Conservation (phyloP, 1,284 basidiomycete genomes). For the Leccinum angustisporum region DNA sequence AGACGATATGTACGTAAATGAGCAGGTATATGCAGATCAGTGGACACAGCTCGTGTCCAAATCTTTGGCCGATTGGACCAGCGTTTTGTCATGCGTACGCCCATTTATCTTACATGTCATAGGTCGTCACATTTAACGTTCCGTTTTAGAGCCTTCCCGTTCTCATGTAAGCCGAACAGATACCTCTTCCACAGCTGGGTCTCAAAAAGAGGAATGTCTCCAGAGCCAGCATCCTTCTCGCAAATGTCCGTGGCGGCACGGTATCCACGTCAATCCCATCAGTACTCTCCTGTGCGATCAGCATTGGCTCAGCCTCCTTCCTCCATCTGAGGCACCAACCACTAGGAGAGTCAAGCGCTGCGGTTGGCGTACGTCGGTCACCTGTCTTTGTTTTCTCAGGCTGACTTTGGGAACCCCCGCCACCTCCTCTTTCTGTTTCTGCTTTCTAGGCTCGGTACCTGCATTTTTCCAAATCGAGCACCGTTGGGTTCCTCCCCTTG, state of each 20-base stretch:
- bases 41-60: conserved; percentile 32
- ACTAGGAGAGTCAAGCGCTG: conserved; percentile 23
- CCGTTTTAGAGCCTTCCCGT: conserved; percentile 24
- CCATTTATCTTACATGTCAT: too few species aligned
- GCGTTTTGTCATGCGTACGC: conserved; percentile 29
- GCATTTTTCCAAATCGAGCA: conserved; percentile 16
- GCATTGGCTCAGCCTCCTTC: conserved; percentile 31
- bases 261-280: conserved; percentile 26
- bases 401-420: conserved; percentile 5
- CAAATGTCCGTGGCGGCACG: conserved; percentile 23
- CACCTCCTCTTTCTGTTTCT: not conserved
- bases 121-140: conserved; percentile 14
- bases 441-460: conserved; percentile 29
- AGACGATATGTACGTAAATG: conserved; percentile 33
- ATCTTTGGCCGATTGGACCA: conserved; percentile 32
- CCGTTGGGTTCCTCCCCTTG: conserved; percentile 24
- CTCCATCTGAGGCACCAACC: conserved; percentile 29
- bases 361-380: conserved; percentile 24
- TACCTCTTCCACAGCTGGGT: not conserved
- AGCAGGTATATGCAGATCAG: conserved; percentile 35
- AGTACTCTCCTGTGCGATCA: conserved; percentile 22
- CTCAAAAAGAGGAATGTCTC: not conserved
- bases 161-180: conserved; percentile 27
- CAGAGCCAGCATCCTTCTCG: conserved; percentile 30
- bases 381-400: not conserved